These are phyloP conservation scores for Posidonia australis DNA, from an alignment of 106 monocot species.

Conservation along the genomic window DNA sequence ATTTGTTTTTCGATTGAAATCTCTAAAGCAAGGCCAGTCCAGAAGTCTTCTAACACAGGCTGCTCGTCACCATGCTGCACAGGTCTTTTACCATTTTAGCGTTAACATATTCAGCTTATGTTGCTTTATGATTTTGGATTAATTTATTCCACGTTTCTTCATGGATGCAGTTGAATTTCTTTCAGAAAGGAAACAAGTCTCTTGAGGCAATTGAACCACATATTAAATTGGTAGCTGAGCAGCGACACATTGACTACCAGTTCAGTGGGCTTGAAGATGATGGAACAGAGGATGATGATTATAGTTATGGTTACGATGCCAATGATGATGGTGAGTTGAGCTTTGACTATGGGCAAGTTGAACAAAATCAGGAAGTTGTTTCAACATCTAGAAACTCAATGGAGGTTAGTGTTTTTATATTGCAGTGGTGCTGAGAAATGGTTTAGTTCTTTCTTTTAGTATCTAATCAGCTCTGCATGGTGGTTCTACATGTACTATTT, in stretches of 20 bases:
- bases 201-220: constrained; percentile 77
- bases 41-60: constrained; percentile 88
- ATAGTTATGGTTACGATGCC: constrained; percentile 31
- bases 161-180: constrained; percentile 35
- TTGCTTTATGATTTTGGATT: not conserved
- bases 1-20: constrained; percentile 89
- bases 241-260: constrained; percentile 80
- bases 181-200: constrained; percentile 64
- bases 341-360: constrained; percentile 60
- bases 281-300: constrained; percentile 36
- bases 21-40: constrained; percentile 89
- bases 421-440: not conserved
- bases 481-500: not conserved
- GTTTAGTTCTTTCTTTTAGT: not conserved
- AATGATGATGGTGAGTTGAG: constrained; percentile 48
- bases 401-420: constrained; percentile 34
- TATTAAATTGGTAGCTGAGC: constrained; percentile 60
- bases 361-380: constrained; percentile 25
- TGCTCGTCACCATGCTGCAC: constrained; percentile 87
- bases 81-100: constrained; percentile 28
- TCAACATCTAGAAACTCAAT: constrained; percentile 40
- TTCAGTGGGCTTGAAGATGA: constrained; percentile 72
- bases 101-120: not conserved
- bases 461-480: not conserved
- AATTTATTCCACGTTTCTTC: not conserved